Percentiles rank a stretch among this genome's conserved stretches.
These are phyloP conservation scores for Mortierella sp. DNA, from an alignment of 371 early-diverging fungal species.

Conservation along the genomic window DNA sequence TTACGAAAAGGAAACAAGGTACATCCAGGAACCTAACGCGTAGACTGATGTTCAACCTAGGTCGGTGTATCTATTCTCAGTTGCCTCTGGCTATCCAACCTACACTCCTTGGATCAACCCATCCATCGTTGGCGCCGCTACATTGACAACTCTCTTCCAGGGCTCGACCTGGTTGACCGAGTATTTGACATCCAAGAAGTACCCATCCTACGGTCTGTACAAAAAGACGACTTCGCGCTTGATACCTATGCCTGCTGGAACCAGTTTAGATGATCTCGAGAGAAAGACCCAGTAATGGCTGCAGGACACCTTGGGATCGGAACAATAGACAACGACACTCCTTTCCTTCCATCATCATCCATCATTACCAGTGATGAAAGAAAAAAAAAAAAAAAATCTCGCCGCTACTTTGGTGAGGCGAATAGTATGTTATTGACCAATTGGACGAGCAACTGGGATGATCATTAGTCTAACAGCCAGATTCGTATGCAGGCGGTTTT, in stretches of 20 bases:
- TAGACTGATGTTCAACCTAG: conserved; percentile 42
- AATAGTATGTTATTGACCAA: too few species aligned
- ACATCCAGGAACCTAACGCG: background rate
- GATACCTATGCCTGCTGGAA: conserved; percentile 66
- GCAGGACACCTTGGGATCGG: too few species aligned
- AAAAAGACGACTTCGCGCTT: conserved; percentile 67
- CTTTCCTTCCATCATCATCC: too few species aligned
- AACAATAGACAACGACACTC: too few species aligned
- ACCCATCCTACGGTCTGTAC: conserved; percentile 71
- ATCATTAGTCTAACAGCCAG: too few species aligned
- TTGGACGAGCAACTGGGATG: too few species aligned
- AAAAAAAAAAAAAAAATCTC: too few species aligned
- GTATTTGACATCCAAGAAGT: conserved; percentile 10
- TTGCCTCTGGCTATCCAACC: conserved; percentile 56
- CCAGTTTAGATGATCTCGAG: conserved; percentile 39
- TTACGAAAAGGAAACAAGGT: too few species aligned
- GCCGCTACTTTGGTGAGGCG: too few species aligned
- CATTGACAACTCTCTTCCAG: conserved; percentile 77
- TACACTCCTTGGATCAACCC: conserved; percentile 62
- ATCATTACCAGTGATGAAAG: too few species aligned
- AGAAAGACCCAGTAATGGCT: conserved; percentile 31
- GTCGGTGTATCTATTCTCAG: conserved; percentile 70
- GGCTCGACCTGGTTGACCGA: conserved; percentile 83
- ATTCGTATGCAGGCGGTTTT: too few species aligned
- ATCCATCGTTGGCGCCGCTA: conserved; percentile 64